These are phyloP conservation scores for Diaporthe sp. DNA, from an alignment of 2,329 filamentous ascomycete species.

Conservation along the genomic window DNA sequence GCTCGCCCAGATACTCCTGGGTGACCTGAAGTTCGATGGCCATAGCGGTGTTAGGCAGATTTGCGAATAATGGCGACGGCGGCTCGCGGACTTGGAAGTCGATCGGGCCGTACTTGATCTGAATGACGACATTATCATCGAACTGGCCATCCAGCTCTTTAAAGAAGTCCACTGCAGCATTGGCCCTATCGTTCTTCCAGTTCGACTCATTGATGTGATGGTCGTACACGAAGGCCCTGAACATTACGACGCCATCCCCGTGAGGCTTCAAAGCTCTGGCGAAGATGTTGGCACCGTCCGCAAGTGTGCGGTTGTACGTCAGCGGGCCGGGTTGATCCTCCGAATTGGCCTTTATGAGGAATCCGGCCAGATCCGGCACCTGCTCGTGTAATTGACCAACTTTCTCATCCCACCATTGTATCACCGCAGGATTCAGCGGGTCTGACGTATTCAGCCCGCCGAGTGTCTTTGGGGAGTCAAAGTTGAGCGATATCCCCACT, in stretches of 20 bases:
- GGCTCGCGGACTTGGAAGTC: conserved; percentile 82
- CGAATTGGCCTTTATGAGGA: conserved; percentile 79
- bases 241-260: conserved; percentile 74
- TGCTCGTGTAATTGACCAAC: conserved; percentile 71
- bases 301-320: conserved; percentile 78
- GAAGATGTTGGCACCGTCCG: conserved; percentile 78
- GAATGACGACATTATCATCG: conserved; percentile 78
- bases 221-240: conserved; percentile 81
- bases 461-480: conserved; percentile 74
- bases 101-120: conserved; percentile 82
- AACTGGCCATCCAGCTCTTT: conserved; percentile 74
- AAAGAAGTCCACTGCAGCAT: conserved; percentile 78
- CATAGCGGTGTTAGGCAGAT: conserved; percentile 58
- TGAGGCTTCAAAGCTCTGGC: conserved; percentile 70
- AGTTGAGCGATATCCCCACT: conserved; percentile 77
- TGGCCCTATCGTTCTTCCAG: conserved; percentile 78
- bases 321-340: conserved; percentile 80
- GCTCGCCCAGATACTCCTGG: conserved; percentile 81
- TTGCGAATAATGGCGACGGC: conserved; percentile 73
- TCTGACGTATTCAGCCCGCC: conserved; percentile 67
- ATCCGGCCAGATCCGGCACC: conserved; percentile 78
- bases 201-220: conserved; percentile 66
- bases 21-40: conserved; percentile 77
- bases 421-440: conserved; percentile 71
- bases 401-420: conserved; percentile 73